Evolutionary conservation across 352 stramenopile species (phyloP).

Genomic region (Globisporangium middletonii): DNA sequence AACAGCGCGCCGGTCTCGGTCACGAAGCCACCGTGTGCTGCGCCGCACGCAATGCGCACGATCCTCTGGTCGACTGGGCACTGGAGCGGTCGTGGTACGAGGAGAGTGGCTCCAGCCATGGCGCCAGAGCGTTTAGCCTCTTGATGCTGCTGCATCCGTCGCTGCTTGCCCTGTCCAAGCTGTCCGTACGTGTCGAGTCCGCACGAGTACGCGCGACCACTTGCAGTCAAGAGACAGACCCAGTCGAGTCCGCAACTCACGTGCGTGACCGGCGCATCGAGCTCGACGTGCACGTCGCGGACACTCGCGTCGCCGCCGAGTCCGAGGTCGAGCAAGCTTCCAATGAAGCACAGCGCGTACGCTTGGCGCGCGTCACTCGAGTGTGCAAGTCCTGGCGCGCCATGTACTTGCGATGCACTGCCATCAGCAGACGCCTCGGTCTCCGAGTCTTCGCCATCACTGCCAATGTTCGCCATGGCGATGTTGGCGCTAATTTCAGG

Average conservation of each 20-base stretch:
- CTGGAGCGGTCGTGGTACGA: slow-evolving; percentile 19
- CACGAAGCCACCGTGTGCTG: slow-evolving; percentile 50
- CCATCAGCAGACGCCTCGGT: no score
- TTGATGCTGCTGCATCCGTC: no score
- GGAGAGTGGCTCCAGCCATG: not conserved
- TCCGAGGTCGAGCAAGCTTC: slow-evolving; percentile 26
- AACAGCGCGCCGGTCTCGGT: slow-evolving; percentile 49
- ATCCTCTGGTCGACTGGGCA: slow-evolving; percentile 25
- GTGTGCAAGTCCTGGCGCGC: no score
- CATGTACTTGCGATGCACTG: no score
- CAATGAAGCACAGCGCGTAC: slow-evolving; percentile 51
- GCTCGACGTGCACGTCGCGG: slow-evolving; percentile 32
- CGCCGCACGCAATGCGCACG: slow-evolving; percentile 42
- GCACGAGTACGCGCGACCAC: slow-evolving; percentile 41
- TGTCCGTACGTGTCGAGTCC: slow-evolving; percentile 57
- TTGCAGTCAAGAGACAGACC: slow-evolving; percentile 40
- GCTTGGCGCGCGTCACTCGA: slow-evolving; percentile 10
- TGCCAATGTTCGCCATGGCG: no score
- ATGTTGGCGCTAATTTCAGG: no score
- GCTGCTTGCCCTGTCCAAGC: slow-evolving; percentile 29
- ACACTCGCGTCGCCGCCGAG: slow-evolving; percentile 4
- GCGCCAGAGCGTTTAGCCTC: no score
- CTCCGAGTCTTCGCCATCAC: no score
- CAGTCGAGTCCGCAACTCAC: slow-evolving; percentile 45
- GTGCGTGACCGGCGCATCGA: slow-evolving; percentile 38